Conservation (phyloP, 2,329 filamentous ascomycete species). For the Xylaria digitata region DNA sequence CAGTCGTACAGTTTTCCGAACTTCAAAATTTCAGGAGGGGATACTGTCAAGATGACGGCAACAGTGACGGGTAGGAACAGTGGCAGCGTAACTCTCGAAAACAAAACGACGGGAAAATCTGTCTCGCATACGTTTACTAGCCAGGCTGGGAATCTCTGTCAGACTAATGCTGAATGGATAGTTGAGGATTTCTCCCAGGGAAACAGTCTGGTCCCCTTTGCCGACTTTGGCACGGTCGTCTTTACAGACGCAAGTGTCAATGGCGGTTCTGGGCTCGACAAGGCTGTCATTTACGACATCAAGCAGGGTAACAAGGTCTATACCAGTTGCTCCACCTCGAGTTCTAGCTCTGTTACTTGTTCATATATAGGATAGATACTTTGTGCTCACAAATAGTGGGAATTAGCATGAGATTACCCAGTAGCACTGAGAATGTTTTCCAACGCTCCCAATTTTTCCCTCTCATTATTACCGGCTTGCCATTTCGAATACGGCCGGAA, state of each 20-base stretch:
- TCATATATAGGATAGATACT: conserved; percentile 38
- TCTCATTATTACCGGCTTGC: too few relatives aligned
- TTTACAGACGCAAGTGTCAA: conserved; percentile 56
- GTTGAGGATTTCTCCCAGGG: conserved; percentile 64
- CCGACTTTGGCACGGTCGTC: conserved; percentile 58
- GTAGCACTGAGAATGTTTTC: too few relatives aligned
- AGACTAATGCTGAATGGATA: conserved; percentile 72
- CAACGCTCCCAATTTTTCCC: too few relatives aligned
- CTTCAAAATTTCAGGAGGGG: conserved; percentile 53
- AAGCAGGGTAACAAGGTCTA: conserved; percentile 55
- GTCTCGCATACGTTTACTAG: conserved; percentile 63
- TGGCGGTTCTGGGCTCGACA: conserved; percentile 51
- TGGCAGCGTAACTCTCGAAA: conserved; percentile 47
- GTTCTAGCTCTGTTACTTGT: conserved; percentile 45
- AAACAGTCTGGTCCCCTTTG: conserved; percentile 56
- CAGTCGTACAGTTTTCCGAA: conserved; percentile 60
- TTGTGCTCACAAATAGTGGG: not conserved
- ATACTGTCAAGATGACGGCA: conserved; percentile 47
- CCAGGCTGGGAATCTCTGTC: conserved; percentile 58
- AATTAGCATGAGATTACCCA: too few relatives aligned
- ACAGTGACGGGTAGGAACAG: conserved; percentile 33
- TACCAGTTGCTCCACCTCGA: conserved; percentile 47
- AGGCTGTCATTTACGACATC: conserved; percentile 59
- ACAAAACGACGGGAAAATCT: conserved; percentile 61
- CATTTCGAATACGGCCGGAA: too few relatives aligned